Conservation (phyloP, 345 rosid species). For the Fremontodendron californicum region DNA sequence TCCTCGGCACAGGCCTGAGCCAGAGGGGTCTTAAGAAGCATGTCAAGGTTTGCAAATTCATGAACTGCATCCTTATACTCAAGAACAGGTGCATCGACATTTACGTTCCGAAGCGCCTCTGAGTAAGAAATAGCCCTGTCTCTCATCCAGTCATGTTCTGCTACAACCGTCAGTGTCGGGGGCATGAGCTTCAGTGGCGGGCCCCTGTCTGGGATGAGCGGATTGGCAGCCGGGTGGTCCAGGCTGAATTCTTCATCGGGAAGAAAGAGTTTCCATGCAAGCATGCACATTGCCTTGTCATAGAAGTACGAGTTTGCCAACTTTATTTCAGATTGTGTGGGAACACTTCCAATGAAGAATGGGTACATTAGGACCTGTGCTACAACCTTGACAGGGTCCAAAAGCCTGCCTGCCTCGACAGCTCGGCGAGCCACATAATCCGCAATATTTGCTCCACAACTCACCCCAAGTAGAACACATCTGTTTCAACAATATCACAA, state of each 20-base stretch:
- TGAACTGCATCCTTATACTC: conserved; percentile 97
- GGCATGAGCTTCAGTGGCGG: conserved; percentile 89
- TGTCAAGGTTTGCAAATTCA: conserved; percentile 89
- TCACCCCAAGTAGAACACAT: conserved; percentile 88
- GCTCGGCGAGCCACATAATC: conserved; percentile 77
- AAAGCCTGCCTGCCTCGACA: conserved; percentile 61
- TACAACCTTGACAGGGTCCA: conserved; percentile 86
- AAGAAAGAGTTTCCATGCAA: conserved; percentile 89
- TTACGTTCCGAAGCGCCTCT: conserved; percentile 78
- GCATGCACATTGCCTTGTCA: conserved; percentile 72
- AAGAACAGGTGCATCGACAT: conserved; percentile 84
- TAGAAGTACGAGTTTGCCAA: conserved; percentile 84
- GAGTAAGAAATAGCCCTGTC: conserved; percentile 93
- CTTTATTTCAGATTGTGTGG: conserved; percentile 84
- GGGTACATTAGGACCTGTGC: conserved; percentile 96
- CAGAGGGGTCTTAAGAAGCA: conserved; percentile 86
- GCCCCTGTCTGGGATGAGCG: conserved; percentile 65
- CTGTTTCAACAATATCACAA: conserved; percentile 34
- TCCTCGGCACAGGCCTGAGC: conserved; percentile 95
- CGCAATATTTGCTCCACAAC: conserved; percentile 90
- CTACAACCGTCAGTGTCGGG: conserved; percentile 88
- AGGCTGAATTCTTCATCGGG: conserved; percentile 71
- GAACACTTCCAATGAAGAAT: conserved; percentile 73
- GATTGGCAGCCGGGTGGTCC: conserved; percentile 89
- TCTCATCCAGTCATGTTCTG: conserved; percentile 98